phyloP scores from a whole-genome alignment of 768 basidiomycete species.

The Rhodocollybia butyracea region DNA sequence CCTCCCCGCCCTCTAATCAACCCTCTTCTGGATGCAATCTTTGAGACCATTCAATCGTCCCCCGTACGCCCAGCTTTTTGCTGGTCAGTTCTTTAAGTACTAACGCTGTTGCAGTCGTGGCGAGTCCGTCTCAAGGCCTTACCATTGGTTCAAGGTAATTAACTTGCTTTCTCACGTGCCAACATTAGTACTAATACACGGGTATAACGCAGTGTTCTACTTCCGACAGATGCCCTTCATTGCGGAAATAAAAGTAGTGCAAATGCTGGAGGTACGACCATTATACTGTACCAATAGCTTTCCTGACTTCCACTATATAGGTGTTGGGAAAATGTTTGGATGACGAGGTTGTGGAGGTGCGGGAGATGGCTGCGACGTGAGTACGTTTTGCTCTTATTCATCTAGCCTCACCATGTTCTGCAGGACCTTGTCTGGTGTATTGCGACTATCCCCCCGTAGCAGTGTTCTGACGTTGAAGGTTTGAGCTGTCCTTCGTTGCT shows the following conservation, averaged over 20 bases:
- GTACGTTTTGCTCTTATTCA: slow-evolving; percentile 16
- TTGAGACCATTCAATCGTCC: slow-evolving; percentile 72
- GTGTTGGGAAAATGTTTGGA: slow-evolving; percentile 78
- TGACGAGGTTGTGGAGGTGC: slow-evolving; percentile 86
- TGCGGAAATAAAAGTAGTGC: slow-evolving; percentile 67
- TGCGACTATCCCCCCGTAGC: slow-evolving; percentile 76
- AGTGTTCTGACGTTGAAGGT: slow-evolving; percentile 76
- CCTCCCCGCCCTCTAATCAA: slow-evolving; percentile 69
- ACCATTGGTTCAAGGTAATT: slow-evolving; percentile 73
- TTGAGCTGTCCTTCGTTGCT: slow-evolving; percentile 5
- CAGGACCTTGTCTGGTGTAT: slow-evolving; percentile 78
- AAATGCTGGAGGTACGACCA: slow-evolving; percentile 68
- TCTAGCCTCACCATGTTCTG: neutral
- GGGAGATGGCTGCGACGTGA: slow-evolving; percentile 87
- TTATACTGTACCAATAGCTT: slow-evolving; percentile 5
- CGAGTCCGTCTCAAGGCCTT: slow-evolving; percentile 82
- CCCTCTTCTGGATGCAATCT: slow-evolving; percentile 67
- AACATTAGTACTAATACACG: neutral
- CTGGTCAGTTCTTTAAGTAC: slow-evolving; percentile 3
- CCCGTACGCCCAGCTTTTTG: slow-evolving; percentile 43
- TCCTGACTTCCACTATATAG: slow-evolving; percentile 27
- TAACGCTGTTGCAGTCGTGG: slow-evolving; percentile 61
- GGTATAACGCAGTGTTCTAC: slow-evolving; percentile 67
- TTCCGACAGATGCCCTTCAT: slow-evolving; percentile 87
- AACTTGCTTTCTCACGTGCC: neutral